These are phyloP conservation scores for Aspergillus hiratsukae DNA, from an alignment of 2,329 filamentous ascomycete genomes.

Conservation along the genomic window DNA sequence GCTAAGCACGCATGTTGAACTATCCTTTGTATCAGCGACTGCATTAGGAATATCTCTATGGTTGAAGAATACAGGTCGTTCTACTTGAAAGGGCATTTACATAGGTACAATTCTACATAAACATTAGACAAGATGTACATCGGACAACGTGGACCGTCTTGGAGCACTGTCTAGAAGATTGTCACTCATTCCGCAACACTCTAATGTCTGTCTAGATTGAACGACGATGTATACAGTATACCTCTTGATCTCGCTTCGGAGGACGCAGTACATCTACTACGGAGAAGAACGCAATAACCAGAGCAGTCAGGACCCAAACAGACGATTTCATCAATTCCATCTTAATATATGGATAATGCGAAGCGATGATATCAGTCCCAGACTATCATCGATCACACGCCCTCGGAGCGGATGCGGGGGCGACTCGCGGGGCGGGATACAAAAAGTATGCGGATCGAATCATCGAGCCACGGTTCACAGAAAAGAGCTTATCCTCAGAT, in stretches of 20 bases:
- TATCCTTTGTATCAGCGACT: neutral
- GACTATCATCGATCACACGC: neutral
- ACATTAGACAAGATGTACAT: no score
- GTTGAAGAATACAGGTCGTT: neutral
- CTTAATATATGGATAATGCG: no score
- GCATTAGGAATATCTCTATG: neutral
- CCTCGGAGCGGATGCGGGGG: neutral
- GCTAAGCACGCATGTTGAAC: neutral
- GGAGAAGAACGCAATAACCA: neutral
- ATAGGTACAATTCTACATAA: no score
- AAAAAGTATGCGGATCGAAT: neutral
- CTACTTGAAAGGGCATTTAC: no score
- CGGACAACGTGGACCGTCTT: no score
- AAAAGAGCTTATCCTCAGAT: neutral
- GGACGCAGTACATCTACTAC: neutral
- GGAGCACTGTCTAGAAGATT: no score
- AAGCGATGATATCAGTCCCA: neutral
- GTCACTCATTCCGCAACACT: no score
- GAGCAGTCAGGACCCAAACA: neutral
- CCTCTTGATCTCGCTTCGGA: neutral
- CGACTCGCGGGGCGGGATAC: neutral
- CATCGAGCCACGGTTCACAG: neutral
- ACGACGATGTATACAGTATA: neutral
- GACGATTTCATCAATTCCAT: neutral
- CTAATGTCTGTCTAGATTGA: neutral